Base-by-base conservation (phyloP, 495 filamentous ascomycete species). In the Geopyxis carbonaria region DNA sequence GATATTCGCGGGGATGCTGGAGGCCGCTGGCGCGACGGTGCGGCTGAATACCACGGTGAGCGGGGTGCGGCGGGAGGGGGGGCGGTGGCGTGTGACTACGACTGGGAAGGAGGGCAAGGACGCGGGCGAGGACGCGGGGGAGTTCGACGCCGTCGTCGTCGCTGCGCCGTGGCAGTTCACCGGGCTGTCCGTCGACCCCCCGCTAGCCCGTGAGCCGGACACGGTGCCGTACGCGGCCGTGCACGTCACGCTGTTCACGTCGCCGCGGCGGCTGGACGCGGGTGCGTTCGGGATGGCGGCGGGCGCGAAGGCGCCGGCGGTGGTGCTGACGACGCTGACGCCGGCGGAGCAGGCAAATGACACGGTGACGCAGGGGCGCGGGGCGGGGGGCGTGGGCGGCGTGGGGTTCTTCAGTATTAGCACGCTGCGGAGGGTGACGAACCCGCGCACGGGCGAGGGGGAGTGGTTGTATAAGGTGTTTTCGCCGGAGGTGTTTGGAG, bases 401-500 rank as follows among this genome's bases (percentile, higher is more conserved):
- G 64, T 79, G 0, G 71, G 70, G 2, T 95, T 93, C 68, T 94
- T 78, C 67, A 87, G 79, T 55, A 78, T 93, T 56, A 91, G 76
- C 44, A 76, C 74, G 7, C 67, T 93, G 13, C 68, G 69, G 7
- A 41, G 14, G 13, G 28, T 33, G 1, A 23, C 18, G 8, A 27
- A 30, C 7, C 36, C 36, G 8, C 7, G 15, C 10, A 18, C 28
- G n/a, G 47, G 58, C 13, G 45, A 58, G 14, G 42, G 43, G 11
- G 87, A 97, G 54, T 85, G 80, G 48, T 68, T 93, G 21, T 97
- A 95, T 64, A 97, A 97, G 59, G 80, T 95, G 42, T 97, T 95
- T 67, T 91, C 84, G 0, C 80, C 85, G 0, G 59, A 71, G 25
- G 65, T 63, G 4, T 64, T 83, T 37, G 31, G 31, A 5, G 50